These are phyloP conservation scores for Brassica rapa DNA, from an alignment of 345 rosid species.

Conservation along the genomic window DNA sequence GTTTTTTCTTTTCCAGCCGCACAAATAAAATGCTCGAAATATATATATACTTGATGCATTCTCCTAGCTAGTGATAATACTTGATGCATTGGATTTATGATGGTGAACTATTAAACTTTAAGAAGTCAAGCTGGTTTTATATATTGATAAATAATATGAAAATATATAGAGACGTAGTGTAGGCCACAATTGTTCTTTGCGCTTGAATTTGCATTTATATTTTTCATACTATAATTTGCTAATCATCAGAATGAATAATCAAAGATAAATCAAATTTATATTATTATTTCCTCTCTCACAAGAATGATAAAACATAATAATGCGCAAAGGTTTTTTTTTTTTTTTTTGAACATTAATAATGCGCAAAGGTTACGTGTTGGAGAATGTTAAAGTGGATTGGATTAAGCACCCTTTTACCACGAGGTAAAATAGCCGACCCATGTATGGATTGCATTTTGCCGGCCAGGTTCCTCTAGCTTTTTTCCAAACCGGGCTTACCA, in stretches of 20 bases:
- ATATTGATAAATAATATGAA: background rate
- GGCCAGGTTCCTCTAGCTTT: background rate
- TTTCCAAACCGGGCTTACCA: no score
- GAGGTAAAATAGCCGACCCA: background rate
- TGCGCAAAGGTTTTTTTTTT: background rate
- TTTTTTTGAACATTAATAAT: background rate
- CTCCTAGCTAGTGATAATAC: conserved; percentile 13
- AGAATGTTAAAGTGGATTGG: background rate
- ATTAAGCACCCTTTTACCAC: background rate
- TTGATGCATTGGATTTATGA: background rate
- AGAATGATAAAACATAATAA: background rate
- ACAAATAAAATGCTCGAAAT: background rate
- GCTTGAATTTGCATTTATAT: background rate
- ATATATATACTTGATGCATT: conserved; percentile 1
- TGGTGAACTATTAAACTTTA: background rate
- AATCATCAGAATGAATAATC: background rate
- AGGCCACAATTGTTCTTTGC: background rate
- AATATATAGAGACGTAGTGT: background rate
- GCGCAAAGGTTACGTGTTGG: background rate
- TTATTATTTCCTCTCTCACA: background rate
- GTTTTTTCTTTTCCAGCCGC: background rate
- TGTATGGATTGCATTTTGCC: background rate
- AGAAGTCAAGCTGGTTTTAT: conserved; percentile 1
- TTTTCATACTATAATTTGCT: background rate
- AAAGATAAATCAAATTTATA: background rate